Percentiles rank a stretch among this genome's conserved stretches.
These are phyloP conservation scores for Acanthamoeba lenticulata DNA, from an alignment of 208 protist species.

Conservation along the genomic window DNA sequence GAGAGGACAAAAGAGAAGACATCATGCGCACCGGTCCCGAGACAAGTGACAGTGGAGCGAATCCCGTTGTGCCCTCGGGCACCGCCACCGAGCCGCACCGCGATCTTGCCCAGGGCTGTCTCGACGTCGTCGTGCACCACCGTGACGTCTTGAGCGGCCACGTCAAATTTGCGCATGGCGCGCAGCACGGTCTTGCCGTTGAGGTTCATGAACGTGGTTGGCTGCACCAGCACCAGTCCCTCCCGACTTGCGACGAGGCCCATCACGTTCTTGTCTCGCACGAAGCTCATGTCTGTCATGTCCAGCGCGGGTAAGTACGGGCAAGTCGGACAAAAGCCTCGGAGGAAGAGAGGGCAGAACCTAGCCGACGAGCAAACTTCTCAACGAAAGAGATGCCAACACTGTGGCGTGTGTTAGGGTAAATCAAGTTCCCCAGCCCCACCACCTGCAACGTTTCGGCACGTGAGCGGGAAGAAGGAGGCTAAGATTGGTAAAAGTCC, in stretches of 20 bases:
- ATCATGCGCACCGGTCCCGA: background rate
- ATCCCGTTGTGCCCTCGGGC: constrained; percentile 12
- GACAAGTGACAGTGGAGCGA: background rate
- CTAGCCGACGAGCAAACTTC: background rate
- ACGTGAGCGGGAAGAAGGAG: too few relatives aligned
- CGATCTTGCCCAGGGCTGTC: constrained; percentile 30
- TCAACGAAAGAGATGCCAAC: constrained; percentile 55
- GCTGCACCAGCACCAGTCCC: constrained; percentile 56
- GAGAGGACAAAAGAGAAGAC: background rate
- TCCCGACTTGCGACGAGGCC: constrained; percentile 22
- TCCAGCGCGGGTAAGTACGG: background rate
- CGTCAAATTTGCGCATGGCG: constrained; percentile 24
- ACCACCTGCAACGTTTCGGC: too few relatives aligned
- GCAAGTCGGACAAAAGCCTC: too few relatives aligned
- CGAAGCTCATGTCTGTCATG: constrained; percentile 2
- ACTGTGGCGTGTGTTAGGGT: constrained; percentile 51
- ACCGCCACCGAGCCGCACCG: background rate
- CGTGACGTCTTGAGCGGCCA: background rate
- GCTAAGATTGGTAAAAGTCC: background rate
- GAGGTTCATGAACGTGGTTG: constrained; percentile 58
- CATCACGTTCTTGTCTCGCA: constrained; percentile 19
- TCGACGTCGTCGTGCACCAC: constrained; percentile 59
- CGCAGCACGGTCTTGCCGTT: constrained; percentile 50
- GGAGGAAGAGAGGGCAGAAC: background rate
- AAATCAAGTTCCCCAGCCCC: constrained; percentile 10